Base-by-base conservation (phyloP, 2,329 filamentous ascomycete species). In the Delphinella strobiligena region DNA sequence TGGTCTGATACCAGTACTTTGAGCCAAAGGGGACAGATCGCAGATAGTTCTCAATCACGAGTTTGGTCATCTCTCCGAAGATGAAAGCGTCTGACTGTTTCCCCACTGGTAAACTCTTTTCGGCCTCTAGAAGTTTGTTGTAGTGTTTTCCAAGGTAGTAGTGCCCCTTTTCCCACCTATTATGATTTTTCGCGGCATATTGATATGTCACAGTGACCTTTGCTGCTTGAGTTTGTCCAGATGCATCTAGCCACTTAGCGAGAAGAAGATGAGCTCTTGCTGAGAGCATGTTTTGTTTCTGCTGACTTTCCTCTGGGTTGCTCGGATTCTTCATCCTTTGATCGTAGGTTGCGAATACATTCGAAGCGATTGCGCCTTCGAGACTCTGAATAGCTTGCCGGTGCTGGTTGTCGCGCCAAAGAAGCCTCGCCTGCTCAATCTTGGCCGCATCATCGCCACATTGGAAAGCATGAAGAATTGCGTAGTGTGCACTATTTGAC, bases 121-220 rank as follows among this genome's bases (percentile, higher is more conserved):
- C 87, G 0, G 86, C 84, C 52, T 96, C 89, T 3, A 95, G 67
- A 3, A 96, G 74, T 60, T 95, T 98, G 58, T 94, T 93, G 70
- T 98, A 98, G 61, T 96, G 87, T 34, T 89, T 86, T 4, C 91
- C 91, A 8, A 99, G 73, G 58, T 95, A 94, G 58, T 96, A 98
- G 56, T 96, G 89, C 0, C 86, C 88, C 60, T 95, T 96, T 56
- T 98, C 91, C 88, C 89, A 98, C 37, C 76, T 76, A 4, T 68
- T 63, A 46, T 59, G 65, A 2, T 75, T 78, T 54, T 74, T 78
- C n/a, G 82, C 75, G 1, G 88, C 88, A 48, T 82, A 75, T 46
- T 87, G 80, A 52, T 95, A 98, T 54, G 85, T 84, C 39, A 78
- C 72, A 34, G 85, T 77, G 47, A 96, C 72, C 3, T 83, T 78